Evolutionary conservation across 192 early-diverging fungal genomes (phyloP), one percentile per base, ranked within the genome.

Genomic region (Martensiomyces pterosporus): DNA sequence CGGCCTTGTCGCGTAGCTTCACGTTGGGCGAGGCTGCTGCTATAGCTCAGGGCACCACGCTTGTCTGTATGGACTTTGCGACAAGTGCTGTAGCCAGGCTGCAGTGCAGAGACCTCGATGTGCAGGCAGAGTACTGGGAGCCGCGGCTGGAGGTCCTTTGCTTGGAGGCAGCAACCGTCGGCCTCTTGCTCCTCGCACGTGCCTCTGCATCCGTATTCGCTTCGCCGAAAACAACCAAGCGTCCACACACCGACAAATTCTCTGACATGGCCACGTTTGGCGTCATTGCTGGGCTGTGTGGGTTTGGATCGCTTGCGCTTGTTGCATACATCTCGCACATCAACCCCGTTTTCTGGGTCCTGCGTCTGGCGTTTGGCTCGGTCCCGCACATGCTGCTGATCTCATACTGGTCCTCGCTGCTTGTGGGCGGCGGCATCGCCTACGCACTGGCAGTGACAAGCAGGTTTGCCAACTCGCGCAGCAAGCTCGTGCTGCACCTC

Each of bases 401-500:
- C 24, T 43, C 29, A 21, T 72, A 65, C 57, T 72, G 69, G 69
- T 13, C 24, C 1, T 39, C 15, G 2, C 24, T 73, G n/a, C 40
- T 60, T n/a, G 46, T 18, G 19, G 14, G 24, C 18, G 37, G 34
- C 37, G 36, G 27, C 21, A 15, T 16, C 19, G 22, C 42, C 17
- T 27, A 13, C 5, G 9, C 25, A 9, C 23, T 14, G 23, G 18
- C 21, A 16, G 14, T 5, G 5, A n/a, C n/a, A n/a, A n/a, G n/a
- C n/a, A n/a, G n/a, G n/a, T n/a, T n/a, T n/a, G n/a, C n/a, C n/a
- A n/a, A n/a, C n/a, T 12, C 12, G 14, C 23, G 43, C 18, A 43
- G 15, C 24, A 59, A 54, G 60, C 35, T 67, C 16, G 40, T 21
- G 38, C 60, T 89, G 29, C 89, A 91, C 60, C 70, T 83, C 16